These are phyloP conservation scores for Chenopodium album DNA, from an alignment of 148 eudicot genomes.

Conservation along the genomic window DNA sequence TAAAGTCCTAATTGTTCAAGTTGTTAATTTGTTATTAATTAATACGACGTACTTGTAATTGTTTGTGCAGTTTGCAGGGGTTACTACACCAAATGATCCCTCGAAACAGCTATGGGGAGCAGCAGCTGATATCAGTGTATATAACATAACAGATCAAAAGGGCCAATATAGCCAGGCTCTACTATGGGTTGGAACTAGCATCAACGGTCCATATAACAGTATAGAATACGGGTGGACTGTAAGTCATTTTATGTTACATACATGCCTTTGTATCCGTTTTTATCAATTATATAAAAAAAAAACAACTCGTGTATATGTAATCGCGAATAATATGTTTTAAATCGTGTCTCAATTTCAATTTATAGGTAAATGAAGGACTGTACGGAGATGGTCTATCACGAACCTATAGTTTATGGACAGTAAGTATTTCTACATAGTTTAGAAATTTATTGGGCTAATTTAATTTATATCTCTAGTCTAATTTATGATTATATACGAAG, in stretches of 20 bases:
- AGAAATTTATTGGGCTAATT: too few relatives aligned
- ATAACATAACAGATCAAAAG: slow-evolving; percentile 1
- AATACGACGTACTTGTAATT: neutral
- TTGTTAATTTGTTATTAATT: too few relatives aligned
- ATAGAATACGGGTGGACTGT: slow-evolving; percentile 33
- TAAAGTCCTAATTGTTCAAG: too few relatives aligned
- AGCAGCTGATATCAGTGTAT: slow-evolving; percentile 15
- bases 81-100: slow-evolving; percentile 13
- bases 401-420: slow-evolving; percentile 31
- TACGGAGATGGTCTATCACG: slow-evolving; percentile 19
- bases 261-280: too few relatives aligned
- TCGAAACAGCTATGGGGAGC: slow-evolving; percentile 7
- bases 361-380: slow-evolving; percentile 21
- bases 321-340: neutral
- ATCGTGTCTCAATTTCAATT: neutral
- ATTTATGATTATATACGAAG: neutral
- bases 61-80: slow-evolving; percentile 7
- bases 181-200: slow-evolving; percentile 15
- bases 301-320: too few relatives aligned
- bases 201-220: slow-evolving; percentile 1
- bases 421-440: neutral
- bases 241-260: neutral
- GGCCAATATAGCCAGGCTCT: neutral
- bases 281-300: too few relatives aligned
- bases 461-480: too few relatives aligned